phyloP scores from a whole-genome alignment of 352 stramenopile genomes.

The Phytopythium boreale region DNA sequence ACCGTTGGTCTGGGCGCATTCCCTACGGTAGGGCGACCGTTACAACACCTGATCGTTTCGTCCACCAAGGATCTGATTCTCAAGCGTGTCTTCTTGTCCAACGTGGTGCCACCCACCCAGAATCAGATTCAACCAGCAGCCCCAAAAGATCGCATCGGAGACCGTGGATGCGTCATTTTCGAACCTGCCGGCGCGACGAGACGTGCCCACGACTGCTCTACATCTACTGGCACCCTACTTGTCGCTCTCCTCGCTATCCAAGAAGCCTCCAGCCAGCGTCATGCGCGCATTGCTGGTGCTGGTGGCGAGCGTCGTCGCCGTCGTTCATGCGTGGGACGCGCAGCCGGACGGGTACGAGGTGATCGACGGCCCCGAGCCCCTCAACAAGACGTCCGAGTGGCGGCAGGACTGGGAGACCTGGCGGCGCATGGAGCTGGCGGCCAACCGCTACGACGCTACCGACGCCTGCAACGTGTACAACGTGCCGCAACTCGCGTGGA shows the following conservation, averaged over 20 bases:
- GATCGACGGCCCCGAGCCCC: slow-evolving; percentile 49
- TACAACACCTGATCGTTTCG: background rate
- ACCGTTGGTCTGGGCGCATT: too few species aligned
- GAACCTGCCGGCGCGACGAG: background rate
- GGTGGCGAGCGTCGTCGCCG: background rate
- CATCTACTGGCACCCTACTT: background rate
- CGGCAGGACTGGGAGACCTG: slow-evolving; percentile 52
- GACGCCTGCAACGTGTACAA: slow-evolving; percentile 77
- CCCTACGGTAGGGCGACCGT: too few species aligned
- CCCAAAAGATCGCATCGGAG: background rate
- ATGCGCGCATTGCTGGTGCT: slow-evolving; percentile 11
- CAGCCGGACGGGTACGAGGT: slow-evolving; percentile 82
- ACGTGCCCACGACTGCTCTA: too few species aligned
- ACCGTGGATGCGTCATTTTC: background rate
- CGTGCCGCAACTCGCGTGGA: slow-evolving; percentile 54
- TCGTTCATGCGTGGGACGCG: slow-evolving; percentile 49
- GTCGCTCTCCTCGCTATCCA: background rate
- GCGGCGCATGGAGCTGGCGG: slow-evolving; percentile 69
- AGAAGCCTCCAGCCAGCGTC: background rate
- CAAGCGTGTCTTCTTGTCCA: background rate
- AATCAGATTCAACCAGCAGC: background rate
- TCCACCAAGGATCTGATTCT: background rate
- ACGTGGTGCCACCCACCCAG: background rate
- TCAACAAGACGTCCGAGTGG: slow-evolving; percentile 44
- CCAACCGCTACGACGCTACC: slow-evolving; percentile 54